Base-by-base conservation (phyloP, 1,139 yeast genomes). In the Eremothecium coryli region DNA sequence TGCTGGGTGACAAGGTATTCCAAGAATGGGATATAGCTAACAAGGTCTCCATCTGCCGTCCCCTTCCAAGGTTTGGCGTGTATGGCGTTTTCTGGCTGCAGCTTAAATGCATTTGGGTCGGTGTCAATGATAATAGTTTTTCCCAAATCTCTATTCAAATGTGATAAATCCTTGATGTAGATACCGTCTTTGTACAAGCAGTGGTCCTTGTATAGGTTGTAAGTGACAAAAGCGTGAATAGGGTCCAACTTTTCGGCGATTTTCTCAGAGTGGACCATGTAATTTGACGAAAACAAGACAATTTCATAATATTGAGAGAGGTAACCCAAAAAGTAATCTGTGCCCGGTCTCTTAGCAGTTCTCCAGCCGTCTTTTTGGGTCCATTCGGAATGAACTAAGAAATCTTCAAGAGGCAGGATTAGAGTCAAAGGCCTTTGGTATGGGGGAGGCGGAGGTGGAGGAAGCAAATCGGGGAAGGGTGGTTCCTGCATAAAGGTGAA, bases 321-420 rank as follows among this genome's bases (percentile, higher is more conserved):
- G 62, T 90, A 90, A 23, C 94, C 95, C 58, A 90, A 67, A 65
- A 90, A 90, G 68, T 93, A 93, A 62, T 93, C 98, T 43, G 85
- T 76, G 40, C 98, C 99, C 28, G 98, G 98, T 66, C 99, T 82
- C 69, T 93, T 93, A 29, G 95, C 97, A 14, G 97, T 90, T 65
- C 94, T 78, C 99, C 99, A 90, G 36, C 98, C 98, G 56, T 78
- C 71, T 60, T 84, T 76, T 47, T 86, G 76, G 40, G 82, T 75
- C 98, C 98, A 90, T 42, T 80, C 84, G 31, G 94, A 79, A 61
- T 90, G 95, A 41, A 88, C 75, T 57, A 90, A 71, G 42, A 90
- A 67, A 55, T 90, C 98, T 49, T 90, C 98, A 51, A 90, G 70
- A 18, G 86, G 80, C 46, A 90, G 63, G 4, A 90, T 96, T 48